These are phyloP conservation scores for Phytophthora hybrid DNA, from an alignment of 352 stramenopile species.

Conservation along the genomic window DNA sequence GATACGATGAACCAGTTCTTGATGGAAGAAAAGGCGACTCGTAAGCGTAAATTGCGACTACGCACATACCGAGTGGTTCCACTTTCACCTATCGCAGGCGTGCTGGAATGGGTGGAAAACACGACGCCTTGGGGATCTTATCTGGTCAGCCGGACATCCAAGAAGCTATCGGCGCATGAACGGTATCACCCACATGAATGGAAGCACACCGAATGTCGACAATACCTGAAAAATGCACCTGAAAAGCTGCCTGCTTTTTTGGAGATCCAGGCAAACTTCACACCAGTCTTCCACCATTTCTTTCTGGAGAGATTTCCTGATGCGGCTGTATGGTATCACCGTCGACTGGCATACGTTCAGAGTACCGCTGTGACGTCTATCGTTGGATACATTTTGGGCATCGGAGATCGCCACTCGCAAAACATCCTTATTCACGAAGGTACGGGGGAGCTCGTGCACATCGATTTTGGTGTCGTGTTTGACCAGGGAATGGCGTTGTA, in stretches of 20 bases:
- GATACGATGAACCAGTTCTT: constrained; percentile 92
- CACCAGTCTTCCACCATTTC: constrained; percentile 97
- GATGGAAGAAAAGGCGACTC: constrained; percentile 65
- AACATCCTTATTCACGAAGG: constrained; percentile 99
- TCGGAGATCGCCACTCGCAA: constrained; percentile 98
- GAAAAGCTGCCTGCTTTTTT: constrained; percentile 89
- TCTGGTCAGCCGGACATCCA: constrained; percentile 71
- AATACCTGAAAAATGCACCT: constrained; percentile 74
- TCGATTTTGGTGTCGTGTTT: constrained; percentile 99
- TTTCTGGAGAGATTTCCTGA: constrained; percentile 98
- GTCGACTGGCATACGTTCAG: constrained; percentile 95
- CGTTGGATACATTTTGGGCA: constrained; percentile 95
- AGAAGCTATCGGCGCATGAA: constrained; percentile 86
- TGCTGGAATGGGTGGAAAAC: constrained; percentile 99
- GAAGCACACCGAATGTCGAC: constrained; percentile 85
- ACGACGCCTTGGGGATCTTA: constrained; percentile 96
- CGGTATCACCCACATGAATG: constrained; percentile 97
- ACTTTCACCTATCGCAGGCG: constrained; percentile 91
- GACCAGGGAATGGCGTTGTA: constrained; percentile 96
- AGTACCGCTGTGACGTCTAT: constrained; percentile 98
- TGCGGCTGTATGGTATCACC: constrained; percentile 93
- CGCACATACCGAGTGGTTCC: constrained; percentile 97
- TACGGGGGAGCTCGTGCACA: constrained; percentile 99
- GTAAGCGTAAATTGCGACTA: constrained; percentile 85
- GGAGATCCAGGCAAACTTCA: constrained; percentile 95